A percentile compares a stretch with the other conserved stretches of the same genome.
Conservation (phyloP, 805 yeast species). For the Jamesozyma piceae region DNA sequence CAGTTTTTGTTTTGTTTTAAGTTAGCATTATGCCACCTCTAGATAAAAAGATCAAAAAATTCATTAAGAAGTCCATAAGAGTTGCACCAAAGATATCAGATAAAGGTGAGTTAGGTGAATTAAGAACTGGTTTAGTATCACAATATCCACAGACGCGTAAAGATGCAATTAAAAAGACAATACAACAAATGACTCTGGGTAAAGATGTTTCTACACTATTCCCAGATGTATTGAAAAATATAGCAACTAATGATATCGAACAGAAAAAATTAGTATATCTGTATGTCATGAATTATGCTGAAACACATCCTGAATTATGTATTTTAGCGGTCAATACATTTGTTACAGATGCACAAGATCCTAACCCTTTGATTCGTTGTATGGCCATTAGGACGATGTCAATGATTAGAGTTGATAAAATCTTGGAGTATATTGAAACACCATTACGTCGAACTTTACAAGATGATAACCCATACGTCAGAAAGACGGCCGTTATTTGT, state of each 20-base stretch:
- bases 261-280: conserved; percentile 93
- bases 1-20: background rate
- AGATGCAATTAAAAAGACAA: conserved; percentile 93
- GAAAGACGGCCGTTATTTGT: conserved; percentile 95
- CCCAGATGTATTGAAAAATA: conserved; percentile 92
- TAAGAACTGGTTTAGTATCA: conserved; percentile 82
- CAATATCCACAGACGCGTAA: conserved; percentile 92
- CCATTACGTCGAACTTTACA: conserved; percentile 76
- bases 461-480: conserved; percentile 94
- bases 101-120: conserved; percentile 78
- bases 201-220: conserved; percentile 91
- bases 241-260: conserved; percentile 92
- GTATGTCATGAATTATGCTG: conserved; percentile 95
- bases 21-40: conserved; percentile 23
- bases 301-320: conserved; percentile 89
- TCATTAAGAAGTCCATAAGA: conserved; percentile 28
- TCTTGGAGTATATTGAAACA: conserved; percentile 88
- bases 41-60: conserved; percentile 30
- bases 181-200: conserved; percentile 96
- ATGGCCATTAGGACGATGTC: conserved; percentile 98
- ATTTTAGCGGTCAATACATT: conserved; percentile 95
- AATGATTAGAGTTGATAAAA: conserved; percentile 88
- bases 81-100: conserved; percentile 32
- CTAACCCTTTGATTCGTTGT: conserved; percentile 91
- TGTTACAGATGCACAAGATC: conserved; percentile 89